Base-by-base conservation (phyloP, 305 asterid genomes). In the Plantago coronopus region DNA sequence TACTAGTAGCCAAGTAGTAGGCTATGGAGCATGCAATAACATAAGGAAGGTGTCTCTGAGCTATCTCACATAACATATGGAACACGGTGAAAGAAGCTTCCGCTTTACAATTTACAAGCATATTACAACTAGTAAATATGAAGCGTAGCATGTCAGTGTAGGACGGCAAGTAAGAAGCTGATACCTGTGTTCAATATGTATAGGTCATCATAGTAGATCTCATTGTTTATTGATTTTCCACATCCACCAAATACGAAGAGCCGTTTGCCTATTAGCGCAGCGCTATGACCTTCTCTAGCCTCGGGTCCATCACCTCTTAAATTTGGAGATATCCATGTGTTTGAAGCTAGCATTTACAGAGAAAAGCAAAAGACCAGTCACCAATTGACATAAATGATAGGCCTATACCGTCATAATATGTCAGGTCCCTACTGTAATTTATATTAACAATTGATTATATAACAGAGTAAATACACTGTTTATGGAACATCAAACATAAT, bases 201-300 rank as follows among this genome's bases (percentile, higher is more conserved):
- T 63, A 93, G 83, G 77, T 93, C 96, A 75, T 89, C 96, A 62
- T 89, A 93, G 72, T 89, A 93, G 73, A 71, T 74, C 70, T 93
- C 94, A 59, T 73, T 76, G 63, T 72, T 73, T 55, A 73, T 88
- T 23, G 77, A 79, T 72, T 89, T 87, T 57, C 97, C 96, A 58
- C 96, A 87, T 72, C 97, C 99, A 53, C 99, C 97, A 76, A 93
- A 93, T 59, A 93, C 85, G 82, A 87, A 89, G 65, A 93, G 89
- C 67, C 90, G 76, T 87, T 84, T 85, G 60, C 96, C 99, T 61
- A 87, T 78, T 60, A 93, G 85, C 3, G 97, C 99, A 25, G 99
- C 99, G 69, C 96, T 83, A 59, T 93, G 99, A 48, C 97, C 96
- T 76, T 93, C 99, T 73, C 99, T 81, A 63, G 99, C 88, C 73